These are phyloP conservation scores for Phytophthora sp. DNA, from an alignment of 352 stramenopile species.

Conservation along the genomic window DNA sequence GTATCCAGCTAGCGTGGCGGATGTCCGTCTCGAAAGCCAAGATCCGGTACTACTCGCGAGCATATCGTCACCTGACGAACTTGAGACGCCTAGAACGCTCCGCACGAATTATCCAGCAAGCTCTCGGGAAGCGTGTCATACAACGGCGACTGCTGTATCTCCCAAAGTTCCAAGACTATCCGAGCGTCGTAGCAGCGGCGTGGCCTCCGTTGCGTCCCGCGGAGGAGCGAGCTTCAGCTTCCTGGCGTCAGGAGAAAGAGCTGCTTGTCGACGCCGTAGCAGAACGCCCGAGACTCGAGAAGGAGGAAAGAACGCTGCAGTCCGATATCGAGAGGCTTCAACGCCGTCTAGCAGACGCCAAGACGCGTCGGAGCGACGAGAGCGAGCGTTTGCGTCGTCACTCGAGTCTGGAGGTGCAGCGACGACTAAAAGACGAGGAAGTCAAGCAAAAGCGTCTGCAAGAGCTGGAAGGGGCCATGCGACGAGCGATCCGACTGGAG, in stretches of 20 bases:
- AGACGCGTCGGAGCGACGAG: conserved; percentile 40
- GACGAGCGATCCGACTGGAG: conserved; percentile 62
- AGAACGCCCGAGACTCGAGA: conserved; percentile 34
- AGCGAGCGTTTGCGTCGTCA: conserved; percentile 55
- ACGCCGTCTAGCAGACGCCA: conserved; percentile 31
- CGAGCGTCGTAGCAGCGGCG: conserved; percentile 22
- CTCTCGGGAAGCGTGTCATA: conserved; percentile 36
- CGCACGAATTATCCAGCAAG: conserved; percentile 56
- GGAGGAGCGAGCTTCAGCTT: conserved; percentile 27
- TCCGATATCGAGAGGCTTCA: conserved; percentile 43
- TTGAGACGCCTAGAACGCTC: conserved; percentile 37
- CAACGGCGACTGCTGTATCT: conserved; percentile 38
- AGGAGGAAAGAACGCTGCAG: conserved; percentile 36
- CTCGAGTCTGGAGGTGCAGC: conserved; percentile 47
- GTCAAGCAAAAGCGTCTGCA: conserved; percentile 41
- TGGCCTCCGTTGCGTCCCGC: conserved; percentile 16
- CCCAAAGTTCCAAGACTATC: conserved; percentile 41
- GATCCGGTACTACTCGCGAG: conserved; percentile 37
- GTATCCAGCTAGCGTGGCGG: conserved; percentile 60
- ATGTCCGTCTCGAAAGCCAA: conserved; percentile 41
- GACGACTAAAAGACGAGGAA: conserved; percentile 60
- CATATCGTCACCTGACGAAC: conserved; percentile 39
- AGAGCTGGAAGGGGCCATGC: conserved; percentile 50
- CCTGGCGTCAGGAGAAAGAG: conserved; percentile 27
- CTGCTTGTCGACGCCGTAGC: conserved; percentile 26